Conservation (phyloP, 768 basidiomycete species). For the Ramaria sp. region DNA sequence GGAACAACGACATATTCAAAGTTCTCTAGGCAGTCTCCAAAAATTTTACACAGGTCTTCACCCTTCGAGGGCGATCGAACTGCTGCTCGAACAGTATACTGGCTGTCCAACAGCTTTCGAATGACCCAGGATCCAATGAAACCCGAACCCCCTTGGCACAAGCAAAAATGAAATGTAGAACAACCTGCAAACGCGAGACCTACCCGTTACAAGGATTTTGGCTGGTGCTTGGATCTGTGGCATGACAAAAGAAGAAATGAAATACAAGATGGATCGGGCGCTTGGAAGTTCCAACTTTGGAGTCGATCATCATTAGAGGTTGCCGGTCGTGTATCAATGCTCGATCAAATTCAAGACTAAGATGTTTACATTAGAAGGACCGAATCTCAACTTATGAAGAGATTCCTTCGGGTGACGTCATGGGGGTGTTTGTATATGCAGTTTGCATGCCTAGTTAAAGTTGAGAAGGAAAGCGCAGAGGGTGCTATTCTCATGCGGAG, state of each 20-base stretch:
- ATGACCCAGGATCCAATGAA: slow-evolving; percentile 16
- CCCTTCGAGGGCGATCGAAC: slow-evolving; percentile 24
- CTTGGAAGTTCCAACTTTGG: too few relatives aligned
- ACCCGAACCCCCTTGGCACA: slow-evolving; percentile 7
- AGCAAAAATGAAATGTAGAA: background rate
- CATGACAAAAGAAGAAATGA: background rate
- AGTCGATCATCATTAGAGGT: too few relatives aligned
- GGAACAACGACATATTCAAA: slow-evolving; percentile 24
- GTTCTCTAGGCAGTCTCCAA: slow-evolving; percentile 11
- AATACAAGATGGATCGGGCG: too few relatives aligned
- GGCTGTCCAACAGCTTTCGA: slow-evolving; percentile 15
- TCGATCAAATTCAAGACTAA: too few relatives aligned
- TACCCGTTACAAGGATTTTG: slow-evolving; percentile 8
- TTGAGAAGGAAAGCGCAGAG: too few relatives aligned
- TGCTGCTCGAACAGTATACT: slow-evolving; percentile 25
- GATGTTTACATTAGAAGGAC: too few relatives aligned
- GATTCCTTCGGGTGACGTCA: too few relatives aligned
- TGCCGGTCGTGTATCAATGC: too few relatives aligned
- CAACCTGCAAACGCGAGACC: background rate
- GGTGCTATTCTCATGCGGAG: too few relatives aligned
- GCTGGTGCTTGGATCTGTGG: background rate
- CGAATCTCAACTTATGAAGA: too few relatives aligned
- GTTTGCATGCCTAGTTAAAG: too few relatives aligned
- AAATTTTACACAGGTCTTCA: slow-evolving; percentile 17
- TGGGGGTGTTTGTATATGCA: too few relatives aligned